Conservation (phyloP, 2,329 filamentous ascomycete genomes). For the Aspergillus udagawae region DNA sequence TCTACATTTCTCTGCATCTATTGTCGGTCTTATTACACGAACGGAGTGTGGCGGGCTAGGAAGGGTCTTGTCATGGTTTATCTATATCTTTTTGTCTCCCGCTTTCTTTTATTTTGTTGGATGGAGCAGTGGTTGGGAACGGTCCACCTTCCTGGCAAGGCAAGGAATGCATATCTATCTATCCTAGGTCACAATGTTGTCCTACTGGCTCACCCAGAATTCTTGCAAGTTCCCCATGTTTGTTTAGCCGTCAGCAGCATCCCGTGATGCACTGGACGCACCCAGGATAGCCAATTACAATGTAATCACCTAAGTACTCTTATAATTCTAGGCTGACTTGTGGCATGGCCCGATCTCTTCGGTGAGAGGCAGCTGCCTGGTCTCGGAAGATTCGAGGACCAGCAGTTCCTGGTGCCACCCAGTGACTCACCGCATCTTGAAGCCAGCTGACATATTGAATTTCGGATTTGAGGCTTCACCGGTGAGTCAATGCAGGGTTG, state of each 20-base stretch:
- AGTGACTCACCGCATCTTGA: slow-evolving; percentile 5
- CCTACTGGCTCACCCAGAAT: not conserved
- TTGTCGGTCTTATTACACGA: slow-evolving; percentile 17
- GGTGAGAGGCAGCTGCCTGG: not conserved
- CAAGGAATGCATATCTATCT: slow-evolving; percentile 2
- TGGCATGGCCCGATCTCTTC: not conserved
- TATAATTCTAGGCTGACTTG: not conserved
- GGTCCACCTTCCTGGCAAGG: slow-evolving; percentile 1
- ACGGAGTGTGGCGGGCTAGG: slow-evolving; percentile 31
- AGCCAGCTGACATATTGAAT: not conserved
- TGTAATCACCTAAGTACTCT: not conserved
- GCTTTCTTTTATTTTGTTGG: slow-evolving; percentile 9
- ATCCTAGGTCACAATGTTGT: not conserved
- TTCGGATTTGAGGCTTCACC: not conserved
- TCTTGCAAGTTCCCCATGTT: not conserved
- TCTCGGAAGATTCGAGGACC: not conserved
- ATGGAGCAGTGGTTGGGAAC: slow-evolving; percentile 1
- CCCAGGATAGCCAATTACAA: slow-evolving; percentile 6
- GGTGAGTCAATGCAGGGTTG: not conserved
- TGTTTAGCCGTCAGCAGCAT: not conserved
- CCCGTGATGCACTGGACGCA: not conserved
- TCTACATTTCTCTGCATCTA: slow-evolving; percentile 14
- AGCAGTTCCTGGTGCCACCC: not conserved
- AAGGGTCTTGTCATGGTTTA: slow-evolving; percentile 19
- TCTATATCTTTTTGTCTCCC: slow-evolving; percentile 3